phyloP scores from a whole-genome alignment of 2,329 filamentous ascomycete species.

The Venturia nashicola region DNA sequence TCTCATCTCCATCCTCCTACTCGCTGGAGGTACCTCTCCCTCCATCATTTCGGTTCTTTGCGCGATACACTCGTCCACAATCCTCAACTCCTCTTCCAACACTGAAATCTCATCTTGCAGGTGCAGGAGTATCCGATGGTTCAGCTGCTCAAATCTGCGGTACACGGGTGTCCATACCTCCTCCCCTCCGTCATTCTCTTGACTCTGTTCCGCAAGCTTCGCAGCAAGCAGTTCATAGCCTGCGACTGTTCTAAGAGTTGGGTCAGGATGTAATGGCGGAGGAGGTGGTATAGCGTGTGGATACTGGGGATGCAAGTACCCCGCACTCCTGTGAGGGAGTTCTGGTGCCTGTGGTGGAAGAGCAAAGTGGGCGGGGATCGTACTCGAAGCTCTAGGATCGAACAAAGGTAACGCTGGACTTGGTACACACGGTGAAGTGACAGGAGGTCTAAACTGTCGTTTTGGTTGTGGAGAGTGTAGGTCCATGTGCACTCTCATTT shows the following conservation, averaged over 20 bases:
- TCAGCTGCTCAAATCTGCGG: constrained; percentile 68
- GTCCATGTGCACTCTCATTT: constrained; percentile 20
- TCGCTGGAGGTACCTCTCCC: constrained; percentile 36
- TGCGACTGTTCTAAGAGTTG: constrained; percentile 19
- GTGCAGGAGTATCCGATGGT: constrained; percentile 70
- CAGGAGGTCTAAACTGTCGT: background rate
- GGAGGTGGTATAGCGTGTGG: background rate
- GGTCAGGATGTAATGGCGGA: constrained; percentile 12
- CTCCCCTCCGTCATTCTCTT: background rate
- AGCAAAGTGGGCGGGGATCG: background rate
- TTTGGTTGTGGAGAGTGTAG: constrained; percentile 24
- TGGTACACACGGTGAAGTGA: constrained; percentile 1
- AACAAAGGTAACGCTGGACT: constrained; percentile 5
- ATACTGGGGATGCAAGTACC: background rate
- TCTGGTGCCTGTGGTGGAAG: background rate
- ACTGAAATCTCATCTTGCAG: constrained; percentile 76
- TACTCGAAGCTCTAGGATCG: constrained; percentile 1
- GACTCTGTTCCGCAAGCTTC: constrained; percentile 16
- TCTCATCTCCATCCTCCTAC: constrained; percentile 44
- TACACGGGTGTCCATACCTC: constrained; percentile 49
- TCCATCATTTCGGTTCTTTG: constrained; percentile 22
- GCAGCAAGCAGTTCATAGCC: constrained; percentile 27
- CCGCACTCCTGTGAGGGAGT: background rate
- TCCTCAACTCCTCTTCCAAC: constrained; percentile 64
- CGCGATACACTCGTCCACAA: constrained; percentile 50